Evolutionary conservation across 2,329 filamentous ascomycete genomes (phyloP).

Genomic region (Aspergillus ochraceoroseus): DNA sequence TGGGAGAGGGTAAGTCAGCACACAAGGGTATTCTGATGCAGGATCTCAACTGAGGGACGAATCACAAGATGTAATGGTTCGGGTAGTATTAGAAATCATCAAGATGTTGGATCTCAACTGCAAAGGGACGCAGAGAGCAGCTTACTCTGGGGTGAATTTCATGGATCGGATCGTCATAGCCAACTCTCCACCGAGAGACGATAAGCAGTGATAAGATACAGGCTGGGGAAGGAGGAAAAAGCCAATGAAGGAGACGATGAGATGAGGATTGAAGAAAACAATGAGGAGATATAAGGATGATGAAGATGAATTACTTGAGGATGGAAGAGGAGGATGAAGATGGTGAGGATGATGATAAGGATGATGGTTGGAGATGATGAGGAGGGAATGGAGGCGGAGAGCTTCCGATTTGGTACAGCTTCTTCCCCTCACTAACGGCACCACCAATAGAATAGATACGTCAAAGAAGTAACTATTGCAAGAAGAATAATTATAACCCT

Average conservation of each 20-base stretch:
- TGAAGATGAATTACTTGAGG: neutral
- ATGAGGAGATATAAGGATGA: neutral
- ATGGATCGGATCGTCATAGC: slow-evolving; percentile 40
- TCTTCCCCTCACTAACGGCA: no score
- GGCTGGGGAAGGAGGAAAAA: slow-evolving; percentile 19
- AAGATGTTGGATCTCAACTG: neutral
- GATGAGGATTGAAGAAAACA: neutral
- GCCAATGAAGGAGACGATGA: slow-evolving; percentile 8
- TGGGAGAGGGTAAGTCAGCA: slow-evolving; percentile 19
- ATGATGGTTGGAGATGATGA: slow-evolving; percentile 14
- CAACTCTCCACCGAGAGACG: slow-evolving; percentile 17
- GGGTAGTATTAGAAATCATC: no score
- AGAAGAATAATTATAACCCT: slow-evolving; percentile 10
- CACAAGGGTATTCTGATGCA: neutral
- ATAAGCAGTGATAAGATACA: slow-evolving; percentile 17
- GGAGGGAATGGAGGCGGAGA: slow-evolving; percentile 8
- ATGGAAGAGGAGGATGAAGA: slow-evolving; percentile 5
- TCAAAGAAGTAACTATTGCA: slow-evolving; percentile 8
- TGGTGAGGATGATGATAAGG: slow-evolving; percentile 1
- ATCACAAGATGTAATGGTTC: neutral
- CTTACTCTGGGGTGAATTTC: slow-evolving; percentile 44
- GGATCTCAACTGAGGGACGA: no score
- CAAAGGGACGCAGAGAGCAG: neutral
- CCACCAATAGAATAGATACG: neutral
- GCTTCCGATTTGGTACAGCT: neutral